phyloP scores from a whole-genome alignment of 2,329 filamentous ascomycete species.

The Cadophora sp. region DNA sequence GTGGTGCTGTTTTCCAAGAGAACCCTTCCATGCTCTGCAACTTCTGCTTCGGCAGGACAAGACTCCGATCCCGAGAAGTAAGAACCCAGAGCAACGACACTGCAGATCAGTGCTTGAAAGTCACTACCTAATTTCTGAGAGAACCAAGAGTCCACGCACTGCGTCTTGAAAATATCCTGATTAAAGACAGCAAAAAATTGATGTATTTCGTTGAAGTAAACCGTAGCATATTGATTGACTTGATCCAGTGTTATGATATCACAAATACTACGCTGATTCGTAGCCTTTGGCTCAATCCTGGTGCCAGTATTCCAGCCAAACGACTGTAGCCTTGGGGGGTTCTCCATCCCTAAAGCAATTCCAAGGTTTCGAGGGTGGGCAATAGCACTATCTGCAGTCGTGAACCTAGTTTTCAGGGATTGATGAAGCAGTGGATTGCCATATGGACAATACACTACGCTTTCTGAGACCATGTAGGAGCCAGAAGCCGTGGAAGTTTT shows the following conservation, averaged over 20 bases:
- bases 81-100: not conserved
- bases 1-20: not conserved
- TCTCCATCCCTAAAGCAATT: constrained; percentile 42
- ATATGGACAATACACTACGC: not conserved
- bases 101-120: not conserved
- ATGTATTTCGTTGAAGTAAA: not conserved
- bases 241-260: not conserved
- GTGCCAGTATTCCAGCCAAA: constrained; percentile 47
- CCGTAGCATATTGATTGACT: not conserved
- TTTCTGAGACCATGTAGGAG: constrained; percentile 37
- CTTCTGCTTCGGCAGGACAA: not conserved
- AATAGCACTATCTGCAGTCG: constrained; percentile 43
- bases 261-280: constrained; percentile 34
- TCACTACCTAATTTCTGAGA: not conserved
- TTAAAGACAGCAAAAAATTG: not conserved
- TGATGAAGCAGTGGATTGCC: constrained; percentile 16
- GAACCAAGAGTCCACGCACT: not conserved
- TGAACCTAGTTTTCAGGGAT: constrained; percentile 31
- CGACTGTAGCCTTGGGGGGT: constrained; percentile 47
- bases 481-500: not conserved
- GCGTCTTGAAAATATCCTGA: not conserved
- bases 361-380: constrained; percentile 45
- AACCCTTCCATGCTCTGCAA: not conserved
- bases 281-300: constrained; percentile 40
- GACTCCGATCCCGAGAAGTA: not conserved